These are phyloP conservation scores for Plasmodium gaboni DNA, from an alignment of 169 alveolate species.

Conservation along the genomic window DNA sequence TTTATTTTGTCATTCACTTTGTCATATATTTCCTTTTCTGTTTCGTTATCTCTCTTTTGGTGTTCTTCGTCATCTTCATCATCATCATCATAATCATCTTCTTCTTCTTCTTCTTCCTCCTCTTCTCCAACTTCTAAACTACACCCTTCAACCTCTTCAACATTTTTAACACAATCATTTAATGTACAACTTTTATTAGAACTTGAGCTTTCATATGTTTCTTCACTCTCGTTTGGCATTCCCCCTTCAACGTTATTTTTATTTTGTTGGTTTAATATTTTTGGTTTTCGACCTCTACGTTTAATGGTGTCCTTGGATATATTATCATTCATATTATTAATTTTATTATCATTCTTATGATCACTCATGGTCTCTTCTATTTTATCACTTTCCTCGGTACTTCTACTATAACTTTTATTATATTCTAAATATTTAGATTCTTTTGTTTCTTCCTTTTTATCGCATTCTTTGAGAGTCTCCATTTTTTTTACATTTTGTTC, in stretches of 20 bases:
- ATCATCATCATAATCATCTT: background rate
- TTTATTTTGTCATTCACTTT: background rate
- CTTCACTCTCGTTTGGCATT: background rate
- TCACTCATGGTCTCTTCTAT: background rate
- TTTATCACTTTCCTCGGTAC: background rate
- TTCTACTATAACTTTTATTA: background rate
- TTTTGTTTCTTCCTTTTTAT: background rate
- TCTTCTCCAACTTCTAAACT: background rate
- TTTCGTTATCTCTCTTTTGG: background rate
- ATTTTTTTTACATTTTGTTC: background rate
- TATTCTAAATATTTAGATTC: background rate
- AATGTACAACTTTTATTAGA: conserved; percentile 5
- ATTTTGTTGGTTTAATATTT: background rate
- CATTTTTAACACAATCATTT: background rate
- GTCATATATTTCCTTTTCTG: background rate
- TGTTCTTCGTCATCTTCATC: background rate
- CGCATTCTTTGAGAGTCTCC: background rate
- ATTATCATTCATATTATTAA: too few species aligned
- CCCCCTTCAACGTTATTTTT: conserved; percentile 1
- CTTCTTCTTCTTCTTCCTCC: background rate
- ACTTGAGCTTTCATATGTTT: conserved; percentile 8
- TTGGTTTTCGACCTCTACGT: too few species aligned
- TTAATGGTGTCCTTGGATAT: background rate
- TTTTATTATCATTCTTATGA: too few species aligned
- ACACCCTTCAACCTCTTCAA: background rate